Base-by-base conservation (phyloP, 257 asterid genomes). In the Capsicum baccatum region DNA sequence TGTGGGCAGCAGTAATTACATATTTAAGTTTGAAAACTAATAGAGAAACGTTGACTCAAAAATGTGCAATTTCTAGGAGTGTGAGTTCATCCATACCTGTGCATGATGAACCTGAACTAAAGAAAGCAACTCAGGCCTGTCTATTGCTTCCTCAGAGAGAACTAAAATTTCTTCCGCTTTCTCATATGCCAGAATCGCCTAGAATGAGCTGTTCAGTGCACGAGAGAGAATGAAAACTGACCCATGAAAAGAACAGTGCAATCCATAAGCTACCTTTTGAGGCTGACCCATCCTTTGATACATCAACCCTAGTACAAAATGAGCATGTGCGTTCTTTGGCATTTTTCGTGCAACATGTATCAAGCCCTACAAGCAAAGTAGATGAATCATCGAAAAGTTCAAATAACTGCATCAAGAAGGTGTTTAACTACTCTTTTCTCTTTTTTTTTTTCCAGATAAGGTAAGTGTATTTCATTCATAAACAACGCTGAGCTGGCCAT, bases 231-330 rank as follows among this genome's bases (percentile, higher is more conserved):
- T 80, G 48, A n/a, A 55, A 78, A 84, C 58, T 81, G 83, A 17
- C 68, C 64, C 60, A 81, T 13, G 68, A 58, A 84, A 79, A 80
- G 60, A 54, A 73, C 73, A 54, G 79, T 78, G 63, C 62, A 57
- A 76, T 83, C 83, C 68, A 64, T 86, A 82, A 59, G 83, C 80
- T 91, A 97, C 99, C 98, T 95, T 94, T 90, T 94, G 98, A 79
- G 98, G 95, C 87, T 97, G 98, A 47, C 98, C 96, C 97, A 94
- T 92, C 91, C 99, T 91, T 91, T 97, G 98, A 89, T 95, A 90
- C 99, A 97, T 97, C 86, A 97, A 87, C 63, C 99, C 99, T 81
- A 97, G 98, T 85, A 97, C 85, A 87, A 97, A 97, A 91, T 95
- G 99, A 66, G 99, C 95, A 85, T 97, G 99, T 84, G 93, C 92